A percentile compares a stretch with the other conserved stretches of the same genome.
phyloP scores from a whole-genome alignment of 192 early-diverging fungal genomes.

The Linnemannia exigua region DNA sequence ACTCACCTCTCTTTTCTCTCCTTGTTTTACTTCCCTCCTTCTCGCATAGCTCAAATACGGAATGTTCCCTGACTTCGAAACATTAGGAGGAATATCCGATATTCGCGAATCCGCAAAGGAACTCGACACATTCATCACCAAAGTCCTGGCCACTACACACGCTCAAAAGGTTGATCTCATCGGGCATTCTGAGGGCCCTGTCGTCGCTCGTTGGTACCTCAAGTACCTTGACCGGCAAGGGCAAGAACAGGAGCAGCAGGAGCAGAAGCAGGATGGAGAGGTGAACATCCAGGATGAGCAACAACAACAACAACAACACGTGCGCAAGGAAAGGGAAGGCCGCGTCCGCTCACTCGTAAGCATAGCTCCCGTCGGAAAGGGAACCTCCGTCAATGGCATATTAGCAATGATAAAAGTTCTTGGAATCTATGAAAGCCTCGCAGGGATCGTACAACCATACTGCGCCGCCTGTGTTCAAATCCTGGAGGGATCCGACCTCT shows the following conservation, averaged over 20 bases:
- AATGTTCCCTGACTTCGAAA: background rate
- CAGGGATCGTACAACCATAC: background rate
- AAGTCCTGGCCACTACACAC: constrained; percentile 11
- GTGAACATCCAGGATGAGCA: background rate
- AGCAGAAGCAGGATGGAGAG: background rate
- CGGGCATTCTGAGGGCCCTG: constrained; percentile 34
- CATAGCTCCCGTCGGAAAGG: constrained; percentile 21
- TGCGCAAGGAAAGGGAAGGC: background rate
- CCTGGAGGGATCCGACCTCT: constrained; percentile 20
- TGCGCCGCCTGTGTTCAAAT: constrained; percentile 27
- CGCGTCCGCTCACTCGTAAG: constrained; percentile 15
- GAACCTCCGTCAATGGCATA: constrained; percentile 18
- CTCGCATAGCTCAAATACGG: constrained; percentile 18
- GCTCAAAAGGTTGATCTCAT: constrained; percentile 33
- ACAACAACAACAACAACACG: background rate
- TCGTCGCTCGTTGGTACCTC: constrained; percentile 14
- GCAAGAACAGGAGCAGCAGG: background rate
- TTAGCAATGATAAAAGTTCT: constrained; percentile 2
- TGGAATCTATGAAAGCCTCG: background rate
- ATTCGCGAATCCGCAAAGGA: constrained; percentile 28
- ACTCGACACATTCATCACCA: constrained; percentile 16
- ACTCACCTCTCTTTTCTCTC: background rate
- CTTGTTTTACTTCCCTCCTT: too few relatives aligned
- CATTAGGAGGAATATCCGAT: constrained; percentile 19
- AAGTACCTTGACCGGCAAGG: background rate